Evolutionary conservation across 768 basidiomycete species (phyloP), one percentile per base, ranked within the genome.

Genomic region (Lactifluus piperatus): DNA sequence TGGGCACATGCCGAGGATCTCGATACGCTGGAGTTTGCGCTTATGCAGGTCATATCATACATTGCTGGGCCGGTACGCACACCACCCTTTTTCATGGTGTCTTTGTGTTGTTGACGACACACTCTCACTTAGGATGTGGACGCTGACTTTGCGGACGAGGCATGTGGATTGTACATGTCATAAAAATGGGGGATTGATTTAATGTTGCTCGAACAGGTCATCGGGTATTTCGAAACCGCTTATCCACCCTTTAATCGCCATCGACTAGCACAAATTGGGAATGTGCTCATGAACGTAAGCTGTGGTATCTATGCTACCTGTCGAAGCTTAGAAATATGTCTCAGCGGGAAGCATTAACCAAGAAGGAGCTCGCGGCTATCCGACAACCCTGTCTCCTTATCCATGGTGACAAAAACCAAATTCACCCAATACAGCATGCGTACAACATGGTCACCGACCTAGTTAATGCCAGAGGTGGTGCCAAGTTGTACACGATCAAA

Each of bases 1-100:
- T 69, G 68, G 68, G 65, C 60, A 32, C 65, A 68, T 43, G 66
- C 68, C 5, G 62, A 60, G 22, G 63, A 68, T 50, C 55, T 68
- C n/a, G 68, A 69, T 39, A 62, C 62, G 24, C 54, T 67, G 30
- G 68, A 69, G 54, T 65, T 69, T 41, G 26, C 64, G 22, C 49
- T 64, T 45, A 58, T 67, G 53, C 69, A 69, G 45, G 50, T 69
- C 41, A 56, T 61, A 41, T 20, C 63, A 32, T 67, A 69, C 55
- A 60, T 69, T 29, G 54, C 62, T 7, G 63, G 63, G 43, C 59
- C 62, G 20, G 68, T 64, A 45, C 45, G 62, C 45, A 20, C 30
- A 34, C 16, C 29, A n/a, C 32, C 27, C 34, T n/a, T 26, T 50
- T 34, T 46, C 22, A 1, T 39, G 20, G 36, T 18, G 29, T n/a